Conservation (phyloP, 2,329 filamentous ascomycete species). For the Rhinocladiella mackenziei region DNA sequence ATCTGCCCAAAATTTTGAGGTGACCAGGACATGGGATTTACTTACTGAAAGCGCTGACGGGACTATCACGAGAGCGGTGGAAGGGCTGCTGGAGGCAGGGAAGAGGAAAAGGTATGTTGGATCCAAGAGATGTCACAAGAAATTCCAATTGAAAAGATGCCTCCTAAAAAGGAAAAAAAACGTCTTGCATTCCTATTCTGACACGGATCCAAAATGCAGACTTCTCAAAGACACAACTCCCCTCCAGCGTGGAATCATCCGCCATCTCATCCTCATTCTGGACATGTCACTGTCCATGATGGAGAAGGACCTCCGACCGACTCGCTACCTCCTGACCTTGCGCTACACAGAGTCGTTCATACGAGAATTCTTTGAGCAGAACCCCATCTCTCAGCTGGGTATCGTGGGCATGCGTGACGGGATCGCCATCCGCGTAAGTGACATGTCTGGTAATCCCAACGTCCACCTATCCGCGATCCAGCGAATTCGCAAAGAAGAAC, state of each 20-base stretch:
- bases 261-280: constrained; percentile 85
- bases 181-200: no score
- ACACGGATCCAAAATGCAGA: constrained; percentile 45
- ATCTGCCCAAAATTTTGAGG: constrained; percentile 46
- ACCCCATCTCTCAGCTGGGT: constrained; percentile 92
- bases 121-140: background rate
- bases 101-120: constrained; percentile 64
- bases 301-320: constrained; percentile 91
- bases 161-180: constrained; percentile 2
- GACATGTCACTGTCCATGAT: constrained; percentile 92
- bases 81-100: constrained; percentile 72
- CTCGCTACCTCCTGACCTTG: constrained; percentile 74
- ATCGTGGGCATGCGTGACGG: constrained; percentile 93
- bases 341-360: constrained; percentile 84
- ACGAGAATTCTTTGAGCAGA: constrained; percentile 94
- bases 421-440: constrained; percentile 76
- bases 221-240: constrained; percentile 91
- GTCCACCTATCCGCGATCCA: constrained; percentile 78
- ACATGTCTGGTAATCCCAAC: constrained; percentile 85
- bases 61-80: constrained; percentile 66
- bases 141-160: background rate
- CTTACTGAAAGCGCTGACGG: constrained; percentile 77
- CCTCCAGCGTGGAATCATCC: constrained; percentile 91
- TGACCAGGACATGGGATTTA: constrained; percentile 58
- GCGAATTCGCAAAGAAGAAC: constrained; percentile 51